A percentile compares a stretch with the other conserved stretches of the same genome.
Evolutionary conservation across 352 stramenopile species (phyloP).

Genomic region (Achlya hypogyna): DNA sequence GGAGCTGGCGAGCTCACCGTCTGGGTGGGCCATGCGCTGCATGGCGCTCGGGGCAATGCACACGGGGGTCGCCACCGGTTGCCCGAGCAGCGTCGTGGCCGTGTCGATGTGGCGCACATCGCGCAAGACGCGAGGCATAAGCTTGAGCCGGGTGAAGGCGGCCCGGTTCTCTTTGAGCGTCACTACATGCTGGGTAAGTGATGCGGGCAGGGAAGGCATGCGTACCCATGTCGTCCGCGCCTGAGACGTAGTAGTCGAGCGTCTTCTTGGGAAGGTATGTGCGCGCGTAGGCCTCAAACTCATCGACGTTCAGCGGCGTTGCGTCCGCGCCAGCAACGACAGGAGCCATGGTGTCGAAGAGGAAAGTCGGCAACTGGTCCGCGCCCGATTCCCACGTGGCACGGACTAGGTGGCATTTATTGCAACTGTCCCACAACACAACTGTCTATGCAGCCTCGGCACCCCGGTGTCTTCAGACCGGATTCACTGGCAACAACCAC

Average conservation of each 20-base stretch:
- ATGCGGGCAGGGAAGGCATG: constrained; percentile 46
- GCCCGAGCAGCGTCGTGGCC: constrained; percentile 86
- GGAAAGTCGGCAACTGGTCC: no score
- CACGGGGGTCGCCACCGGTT: constrained; percentile 86
- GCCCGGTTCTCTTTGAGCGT: constrained; percentile 65
- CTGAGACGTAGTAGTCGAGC: constrained; percentile 89
- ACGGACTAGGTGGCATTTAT: no score
- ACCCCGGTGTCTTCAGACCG: no score
- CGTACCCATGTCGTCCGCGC: constrained; percentile 89
- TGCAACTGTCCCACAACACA: no score
- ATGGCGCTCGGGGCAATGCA: constrained; percentile 88
- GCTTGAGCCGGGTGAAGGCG: constrained; percentile 89
- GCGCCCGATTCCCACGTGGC: no score
- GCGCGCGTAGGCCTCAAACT: constrained; percentile 84
- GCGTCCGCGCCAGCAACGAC: constrained; percentile 64
- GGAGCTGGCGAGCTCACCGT: constrained; percentile 86
- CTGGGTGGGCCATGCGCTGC: constrained; percentile 93
- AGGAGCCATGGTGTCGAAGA: constrained; percentile 35
- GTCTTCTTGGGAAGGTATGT: constrained; percentile 87
- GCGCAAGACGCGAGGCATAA: constrained; percentile 90
- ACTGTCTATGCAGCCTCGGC: no score
- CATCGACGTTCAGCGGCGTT: constrained; percentile 79
- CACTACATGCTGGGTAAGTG: constrained; percentile 20
- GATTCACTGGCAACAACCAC: no score
- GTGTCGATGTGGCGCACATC: constrained; percentile 90